These are phyloP conservation scores for Ustilago loliicola DNA, from an alignment of 1,284 basidiomycete species.

Conservation along the genomic window DNA sequence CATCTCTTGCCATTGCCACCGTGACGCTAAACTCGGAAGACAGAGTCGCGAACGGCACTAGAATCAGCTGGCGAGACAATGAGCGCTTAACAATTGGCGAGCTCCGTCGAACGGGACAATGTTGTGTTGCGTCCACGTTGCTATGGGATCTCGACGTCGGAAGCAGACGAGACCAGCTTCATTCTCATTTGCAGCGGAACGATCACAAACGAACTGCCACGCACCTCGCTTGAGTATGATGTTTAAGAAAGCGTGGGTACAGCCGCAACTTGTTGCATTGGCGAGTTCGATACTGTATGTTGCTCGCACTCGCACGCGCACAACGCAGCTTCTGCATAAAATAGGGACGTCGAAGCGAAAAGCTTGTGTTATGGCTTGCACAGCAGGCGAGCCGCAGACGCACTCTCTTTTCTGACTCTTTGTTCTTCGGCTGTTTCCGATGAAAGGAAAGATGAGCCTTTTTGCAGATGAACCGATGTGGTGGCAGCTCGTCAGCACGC, in stretches of 20 bases:
- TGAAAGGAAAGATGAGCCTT: neutral
- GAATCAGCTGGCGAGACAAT: neutral
- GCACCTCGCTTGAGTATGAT: conserved; percentile 10
- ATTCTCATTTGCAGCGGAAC: conserved; percentile 9
- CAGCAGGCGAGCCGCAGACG: neutral
- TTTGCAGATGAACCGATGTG: neutral
- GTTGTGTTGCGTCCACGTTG: conserved; percentile 1
- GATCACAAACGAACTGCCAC: neutral
- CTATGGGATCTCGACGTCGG: neutral
- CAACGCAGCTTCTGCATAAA: neutral
- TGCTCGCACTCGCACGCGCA: neutral
- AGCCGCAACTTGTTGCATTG: neutral
- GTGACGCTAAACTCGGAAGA: neutral
- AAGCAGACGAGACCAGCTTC: neutral
- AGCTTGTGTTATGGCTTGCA: neutral
- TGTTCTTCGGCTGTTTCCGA: neutral
- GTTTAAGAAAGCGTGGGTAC: conserved; percentile 7
- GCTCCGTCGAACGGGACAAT: neutral
- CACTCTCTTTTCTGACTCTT: neutral
- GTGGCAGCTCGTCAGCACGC: neutral
- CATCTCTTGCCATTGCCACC: neutral
- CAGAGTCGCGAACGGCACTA: neutral
- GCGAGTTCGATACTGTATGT: neutral
- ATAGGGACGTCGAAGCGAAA: neutral
- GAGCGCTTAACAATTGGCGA: neutral